phyloP scores from a whole-genome alignment of 345 rosid species.

The Excoecaria agallocha region DNA sequence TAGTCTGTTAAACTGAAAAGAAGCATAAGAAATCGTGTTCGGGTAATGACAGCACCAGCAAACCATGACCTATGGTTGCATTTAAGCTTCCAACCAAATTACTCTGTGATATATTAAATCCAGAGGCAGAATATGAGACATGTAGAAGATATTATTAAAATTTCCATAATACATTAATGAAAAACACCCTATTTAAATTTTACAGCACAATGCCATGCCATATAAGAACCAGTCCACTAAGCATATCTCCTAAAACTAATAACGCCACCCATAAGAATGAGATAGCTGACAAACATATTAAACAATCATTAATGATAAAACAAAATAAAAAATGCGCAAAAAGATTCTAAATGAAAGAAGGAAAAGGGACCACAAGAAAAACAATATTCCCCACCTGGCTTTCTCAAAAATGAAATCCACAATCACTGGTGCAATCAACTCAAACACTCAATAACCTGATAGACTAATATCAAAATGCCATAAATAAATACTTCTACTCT shows the following conservation, averaged over 20 bases:
- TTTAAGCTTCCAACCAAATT: neutral
- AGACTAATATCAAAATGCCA: neutral
- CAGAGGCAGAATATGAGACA: neutral
- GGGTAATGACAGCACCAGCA: neutral
- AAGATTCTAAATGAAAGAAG: neutral
- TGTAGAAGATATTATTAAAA: neutral
- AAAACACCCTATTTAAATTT: neutral
- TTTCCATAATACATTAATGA: neutral
- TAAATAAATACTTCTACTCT: neutral
- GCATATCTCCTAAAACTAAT: slow-evolving; percentile 6
- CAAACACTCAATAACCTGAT: neutral
- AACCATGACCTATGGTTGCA: neutral
- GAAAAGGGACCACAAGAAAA: slow-evolving; percentile 7
- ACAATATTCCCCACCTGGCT: neutral
- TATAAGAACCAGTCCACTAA: slow-evolving; percentile 4
- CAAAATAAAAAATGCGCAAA: neutral
- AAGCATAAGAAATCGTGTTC: neutral
- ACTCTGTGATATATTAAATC: no score
- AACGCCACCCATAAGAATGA: neutral
- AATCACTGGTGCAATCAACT: slow-evolving; percentile 1
- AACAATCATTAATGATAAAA: slow-evolving; percentile 5
- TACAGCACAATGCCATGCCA: slow-evolving; percentile 1
- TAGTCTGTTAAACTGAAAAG: neutral
- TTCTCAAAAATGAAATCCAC: neutral
- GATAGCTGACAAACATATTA: slow-evolving; percentile 8